Percentiles rank a stretch among this genome's conserved stretches.
phyloP scores from a whole-genome alignment of 164 flowering plant species.

The Taxillus chinensis region DNA sequence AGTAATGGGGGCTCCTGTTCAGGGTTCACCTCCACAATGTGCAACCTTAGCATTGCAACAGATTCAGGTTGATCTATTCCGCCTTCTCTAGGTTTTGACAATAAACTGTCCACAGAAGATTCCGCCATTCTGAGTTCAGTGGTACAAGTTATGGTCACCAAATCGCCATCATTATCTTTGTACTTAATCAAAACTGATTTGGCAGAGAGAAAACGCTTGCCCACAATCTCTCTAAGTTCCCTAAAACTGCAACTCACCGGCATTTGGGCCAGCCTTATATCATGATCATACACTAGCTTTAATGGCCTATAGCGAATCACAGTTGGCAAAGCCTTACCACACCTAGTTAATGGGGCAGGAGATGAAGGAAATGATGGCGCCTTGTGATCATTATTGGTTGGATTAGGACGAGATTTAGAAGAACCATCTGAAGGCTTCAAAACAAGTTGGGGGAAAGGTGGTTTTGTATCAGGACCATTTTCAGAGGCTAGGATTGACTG shows the following conservation, averaged over 20 bases:
- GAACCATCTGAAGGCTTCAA: slow-evolving; percentile 50
- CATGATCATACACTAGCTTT: slow-evolving; percentile 95
- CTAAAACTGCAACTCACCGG: slow-evolving; percentile 72
- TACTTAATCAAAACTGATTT: slow-evolving; percentile 83
- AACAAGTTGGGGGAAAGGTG: slow-evolving; percentile 38
- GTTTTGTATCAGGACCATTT: slow-evolving; percentile 43
- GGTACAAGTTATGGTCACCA: slow-evolving; percentile 79
- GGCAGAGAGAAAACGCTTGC: slow-evolving; percentile 73
- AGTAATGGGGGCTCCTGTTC: slow-evolving; percentile 81
- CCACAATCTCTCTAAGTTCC: slow-evolving; percentile 64
- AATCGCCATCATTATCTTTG: slow-evolving; percentile 83
- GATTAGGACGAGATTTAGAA: slow-evolving; percentile 19
- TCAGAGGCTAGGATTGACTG: slow-evolving; percentile 21
- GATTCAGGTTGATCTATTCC: slow-evolving; percentile 34
- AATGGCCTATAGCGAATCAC: slow-evolving; percentile 45
- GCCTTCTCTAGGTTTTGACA: slow-evolving; percentile 24
- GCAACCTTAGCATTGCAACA: slow-evolving; percentile 61
- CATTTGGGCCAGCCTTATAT: slow-evolving; percentile 86
- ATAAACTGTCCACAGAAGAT: slow-evolving; percentile 35
- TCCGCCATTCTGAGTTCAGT: slow-evolving; percentile 88
- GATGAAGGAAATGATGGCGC: slow-evolving; percentile 18
- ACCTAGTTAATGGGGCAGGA: slow-evolving; percentile 12
- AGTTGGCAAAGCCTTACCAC: slow-evolving; percentile 7
- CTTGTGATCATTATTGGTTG: slow-evolving; percentile 20
- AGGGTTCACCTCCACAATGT: slow-evolving; percentile 83